Evolutionary conservation across 1,284 basidiomycete genomes (phyloP), one percentile per base, ranked within the genome.

Genomic region (Boletus semigastroideus): DNA sequence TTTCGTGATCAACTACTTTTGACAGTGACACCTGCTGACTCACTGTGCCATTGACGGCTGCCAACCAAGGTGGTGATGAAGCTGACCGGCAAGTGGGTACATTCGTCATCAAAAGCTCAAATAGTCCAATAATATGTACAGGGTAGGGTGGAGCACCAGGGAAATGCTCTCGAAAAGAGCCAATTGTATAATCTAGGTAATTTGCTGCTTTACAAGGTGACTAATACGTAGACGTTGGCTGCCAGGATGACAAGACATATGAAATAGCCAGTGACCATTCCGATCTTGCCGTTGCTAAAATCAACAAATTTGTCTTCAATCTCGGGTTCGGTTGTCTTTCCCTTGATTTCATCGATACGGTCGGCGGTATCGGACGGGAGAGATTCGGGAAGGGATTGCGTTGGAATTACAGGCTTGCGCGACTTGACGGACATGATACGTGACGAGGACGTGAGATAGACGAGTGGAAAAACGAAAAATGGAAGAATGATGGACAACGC

Each of bases 401-500:
- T 25, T 22, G 46, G 19, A 17, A 50, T 17, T 3, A 16, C 33
- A 8, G 40, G 37, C 7, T 34, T 12, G 45, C 45, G 7, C 16
- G 52, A 49, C 48, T 62, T 66, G 57, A 86, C 83, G 5, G 75
- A 76, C 91, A 94, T 94, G 55, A 92, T 75, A 12, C 75, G 68
- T 54, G 81, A 80, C 5, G 78, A 83, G 2, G 85, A 83, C 11
- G 90, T 92, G 58, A 92, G 77, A 61, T 78, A 91, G 33, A 95
- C 74, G 46, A 94, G 78, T 1, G 92, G 92, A 60, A 92, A 78
- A 17, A 86, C 80, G 66, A 94, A 82, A 67, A 94, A 96, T 0
- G 95, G 96, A 16, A 98, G 80, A 5, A 94, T 84, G 62, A 98
- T 83, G 39, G 87, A 89, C 20, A 99, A 79, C 10, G 88, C 80